Percentiles rank a stretch among this genome's conserved stretches.
Evolutionary conservation across 805 yeast species (phyloP).

Genomic region (Yamadazyma sp.): DNA sequence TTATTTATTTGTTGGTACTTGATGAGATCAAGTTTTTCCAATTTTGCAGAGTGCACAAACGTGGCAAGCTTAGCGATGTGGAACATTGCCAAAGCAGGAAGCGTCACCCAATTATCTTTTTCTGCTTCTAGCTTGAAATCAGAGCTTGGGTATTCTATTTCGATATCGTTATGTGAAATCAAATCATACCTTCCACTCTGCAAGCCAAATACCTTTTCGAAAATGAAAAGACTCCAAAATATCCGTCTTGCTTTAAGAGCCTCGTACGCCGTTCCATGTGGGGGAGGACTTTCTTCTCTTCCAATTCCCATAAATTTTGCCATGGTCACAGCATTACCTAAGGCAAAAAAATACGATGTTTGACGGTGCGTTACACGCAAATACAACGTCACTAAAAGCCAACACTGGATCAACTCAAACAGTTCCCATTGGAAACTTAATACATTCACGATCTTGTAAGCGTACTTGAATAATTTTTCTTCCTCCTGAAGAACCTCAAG

Average conservation of each 20-base stretch:
- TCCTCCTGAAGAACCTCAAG: slow-evolving; percentile 29
- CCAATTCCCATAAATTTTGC: slow-evolving; percentile 39
- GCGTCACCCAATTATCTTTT: slow-evolving; percentile 50
- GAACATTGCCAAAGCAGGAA: slow-evolving; percentile 46
- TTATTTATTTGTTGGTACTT: slow-evolving; percentile 33
- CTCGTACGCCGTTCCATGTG: slow-evolving; percentile 36
- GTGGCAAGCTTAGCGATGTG: slow-evolving; percentile 43
- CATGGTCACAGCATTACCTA: slow-evolving; percentile 38
- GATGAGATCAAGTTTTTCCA: slow-evolving; percentile 26
- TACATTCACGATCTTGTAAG: slow-evolving; percentile 29
- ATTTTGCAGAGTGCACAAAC: slow-evolving; percentile 30
- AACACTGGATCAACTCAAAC: slow-evolving; percentile 42
- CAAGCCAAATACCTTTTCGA: slow-evolving; percentile 53
- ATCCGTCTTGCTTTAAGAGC: slow-evolving; percentile 48
- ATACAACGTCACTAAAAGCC: slow-evolving; percentile 39
- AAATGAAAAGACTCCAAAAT: slow-evolving; percentile 54
- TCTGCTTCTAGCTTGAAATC: slow-evolving; percentile 27
- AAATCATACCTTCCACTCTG: slow-evolving; percentile 50
- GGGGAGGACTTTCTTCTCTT: slow-evolving; percentile 18
- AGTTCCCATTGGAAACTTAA: slow-evolving; percentile 44
- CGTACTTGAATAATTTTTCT: slow-evolving; percentile 34
- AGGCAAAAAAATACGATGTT: slow-evolving; percentile 31
- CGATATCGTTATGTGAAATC: slow-evolving; percentile 37
- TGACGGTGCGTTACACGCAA: slow-evolving; percentile 40
- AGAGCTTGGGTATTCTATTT: slow-evolving; percentile 30